Conservation (phyloP, 768 basidiomycete genomes). For the Xanthoconium purpureum region DNA sequence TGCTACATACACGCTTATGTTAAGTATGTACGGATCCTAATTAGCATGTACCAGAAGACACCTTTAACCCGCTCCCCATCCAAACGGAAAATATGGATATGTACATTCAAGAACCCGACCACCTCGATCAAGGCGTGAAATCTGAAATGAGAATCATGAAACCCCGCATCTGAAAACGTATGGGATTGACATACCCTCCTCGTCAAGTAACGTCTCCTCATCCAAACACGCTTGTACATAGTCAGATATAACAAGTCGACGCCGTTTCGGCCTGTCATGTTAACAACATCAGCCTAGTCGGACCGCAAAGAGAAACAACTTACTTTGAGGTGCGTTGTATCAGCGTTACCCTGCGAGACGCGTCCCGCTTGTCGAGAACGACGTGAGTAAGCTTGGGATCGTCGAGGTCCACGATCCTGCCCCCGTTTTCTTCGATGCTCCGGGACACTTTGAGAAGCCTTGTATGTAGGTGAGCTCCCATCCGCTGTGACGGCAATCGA, state of each 20-base stretch:
- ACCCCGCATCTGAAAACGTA: not conserved
- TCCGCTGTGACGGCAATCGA: not conserved
- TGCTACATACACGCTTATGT: no score
- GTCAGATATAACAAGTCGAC: constrained; percentile 73
- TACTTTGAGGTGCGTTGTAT: constrained; percentile 72
- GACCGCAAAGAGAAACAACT: constrained; percentile 22
- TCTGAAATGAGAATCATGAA: constrained; percentile 16
- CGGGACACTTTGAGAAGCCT: constrained; percentile 57
- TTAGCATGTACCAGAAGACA: no score
- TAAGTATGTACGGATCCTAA: no score
- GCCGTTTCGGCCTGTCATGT: constrained; percentile 74
- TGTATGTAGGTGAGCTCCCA: not conserved
- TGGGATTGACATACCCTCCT: constrained; percentile 52
- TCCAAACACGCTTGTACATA: constrained; percentile 78
- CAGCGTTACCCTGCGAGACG: constrained; percentile 65
- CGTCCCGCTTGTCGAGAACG: constrained; percentile 79
- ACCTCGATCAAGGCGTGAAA: constrained; percentile 21
- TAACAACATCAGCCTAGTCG: constrained; percentile 11
- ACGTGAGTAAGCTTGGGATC: constrained; percentile 86
- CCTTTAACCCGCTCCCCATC: no score
- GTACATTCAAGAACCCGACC: not conserved
- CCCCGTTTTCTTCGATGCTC: constrained; percentile 67
- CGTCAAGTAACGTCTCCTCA: constrained; percentile 80
- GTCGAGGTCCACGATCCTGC: constrained; percentile 61
- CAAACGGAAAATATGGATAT: no score